Evolutionary conservation across 352 stramenopile genomes (phyloP), one percentile per base, ranked within the genome.

Genomic region (Pythium rishiriense): DNA sequence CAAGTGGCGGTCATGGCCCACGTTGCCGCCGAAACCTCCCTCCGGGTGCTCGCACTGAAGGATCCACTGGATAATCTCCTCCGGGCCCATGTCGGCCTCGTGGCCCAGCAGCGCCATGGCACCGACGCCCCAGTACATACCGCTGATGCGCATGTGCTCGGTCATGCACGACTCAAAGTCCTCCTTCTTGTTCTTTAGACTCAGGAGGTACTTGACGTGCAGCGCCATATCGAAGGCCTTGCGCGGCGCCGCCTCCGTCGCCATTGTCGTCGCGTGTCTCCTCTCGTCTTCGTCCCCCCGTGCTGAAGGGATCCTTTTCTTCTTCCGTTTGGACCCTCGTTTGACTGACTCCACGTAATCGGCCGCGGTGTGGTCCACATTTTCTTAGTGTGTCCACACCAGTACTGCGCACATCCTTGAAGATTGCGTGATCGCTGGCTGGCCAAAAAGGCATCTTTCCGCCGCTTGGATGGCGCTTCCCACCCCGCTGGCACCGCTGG

Each of bases 101-200:
- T 79, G 74, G 49, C 93, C 81, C 11, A 99, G 79, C 25, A 99
- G 73, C 57, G 94, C 93, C 75, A 99, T 86, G 46, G 96, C 91
- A 6, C 94, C 95, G 39, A 99, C 83, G 24, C 92, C 97, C 98
- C 98, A 99, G 79, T 99, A 99, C 26, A 99, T 94, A 51, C 97
- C 98, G 58, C 90, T 98, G 81, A 99, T 90, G 47, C 96, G 90
- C 66, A 99, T 91, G 76, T 99, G 97, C 74, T 99, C 96, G 45
- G 93, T 99, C 62, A 98, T 92, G 66, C 90, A 90, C 6, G 91
- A 97, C 73, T 97, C 83, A 54, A 97, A 93, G 70, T 90, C 86
- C 60, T 96, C 89, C 54, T 91, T 96, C 65, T 96, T 90, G 66
- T 92, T 81, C 65, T 89, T 90, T 4, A 97, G 74, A 2, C 75